Conservation (phyloP, 2,329 filamentous ascomycete species). For the Ophiostoma quercus region DNA sequence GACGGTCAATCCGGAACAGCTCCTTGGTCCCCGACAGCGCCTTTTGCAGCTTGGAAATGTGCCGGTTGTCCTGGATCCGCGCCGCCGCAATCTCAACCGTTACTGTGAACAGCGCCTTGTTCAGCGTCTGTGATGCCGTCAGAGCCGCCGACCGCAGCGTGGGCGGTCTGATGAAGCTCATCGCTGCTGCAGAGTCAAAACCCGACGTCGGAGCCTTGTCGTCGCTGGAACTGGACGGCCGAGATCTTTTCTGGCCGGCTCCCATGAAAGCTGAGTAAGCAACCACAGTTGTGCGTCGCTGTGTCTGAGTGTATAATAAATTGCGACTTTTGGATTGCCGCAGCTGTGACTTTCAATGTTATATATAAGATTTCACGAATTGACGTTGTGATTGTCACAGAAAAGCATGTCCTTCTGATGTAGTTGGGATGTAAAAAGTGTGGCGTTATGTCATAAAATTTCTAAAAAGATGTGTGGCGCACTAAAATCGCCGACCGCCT, state of each 20-base stretch:
- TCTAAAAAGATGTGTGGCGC: slow-evolving; percentile 20
- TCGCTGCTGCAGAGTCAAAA: slow-evolving; percentile 29
- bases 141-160: slow-evolving; percentile 65
- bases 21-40: slow-evolving; percentile 61
- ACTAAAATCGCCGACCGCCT: slow-evolving; percentile 16
- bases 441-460: slow-evolving; percentile 23
- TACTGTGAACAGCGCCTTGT: slow-evolving; percentile 76
- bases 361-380: not conserved
- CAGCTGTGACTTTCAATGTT: not conserved
- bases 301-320: not conserved
- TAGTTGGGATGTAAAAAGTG: slow-evolving; percentile 18
- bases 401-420: not conserved
- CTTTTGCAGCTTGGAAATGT: slow-evolving; percentile 67
- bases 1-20: slow-evolving; percentile 57
- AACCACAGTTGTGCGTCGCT: slow-evolving; percentile 3
- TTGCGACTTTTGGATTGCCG: not conserved
- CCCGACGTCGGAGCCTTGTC: slow-evolving; percentile 16
- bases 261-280: slow-evolving; percentile 18
- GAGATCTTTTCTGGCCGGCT: slow-evolving; percentile 25
- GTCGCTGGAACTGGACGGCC: slow-evolving; percentile 23
- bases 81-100: slow-evolving; percentile 73
- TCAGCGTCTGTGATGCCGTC: slow-evolving; percentile 52
- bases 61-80: slow-evolving; percentile 65
- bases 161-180: slow-evolving; percentile 68
- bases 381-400: not conserved